Conservation (phyloP, 2,329 filamentous ascomycete genomes). For the Cercospora sp. region DNA sequence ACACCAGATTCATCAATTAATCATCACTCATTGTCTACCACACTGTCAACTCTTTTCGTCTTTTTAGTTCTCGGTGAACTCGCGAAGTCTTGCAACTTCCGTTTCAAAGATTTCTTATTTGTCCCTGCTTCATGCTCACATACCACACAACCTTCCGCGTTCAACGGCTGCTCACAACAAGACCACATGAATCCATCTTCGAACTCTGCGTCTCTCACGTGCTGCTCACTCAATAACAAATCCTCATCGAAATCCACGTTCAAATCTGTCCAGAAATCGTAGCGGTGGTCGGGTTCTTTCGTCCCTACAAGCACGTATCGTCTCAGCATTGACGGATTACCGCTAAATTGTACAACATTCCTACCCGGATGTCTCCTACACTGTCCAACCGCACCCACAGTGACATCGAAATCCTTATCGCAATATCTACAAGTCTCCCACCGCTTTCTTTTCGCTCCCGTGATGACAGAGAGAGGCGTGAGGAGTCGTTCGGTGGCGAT, state of each 20-base stretch:
- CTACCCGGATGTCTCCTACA: constrained; percentile 2
- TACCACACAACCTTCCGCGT: constrained; percentile 7
- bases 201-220: constrained; percentile 1
- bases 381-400: not conserved
- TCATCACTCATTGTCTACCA: not conserved
- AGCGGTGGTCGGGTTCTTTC: constrained; percentile 6
- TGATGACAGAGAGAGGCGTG: not conserved
- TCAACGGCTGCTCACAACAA: constrained; percentile 3
- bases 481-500: not conserved
- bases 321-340: no score
- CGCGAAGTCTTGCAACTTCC: not conserved
- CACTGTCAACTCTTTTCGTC: not conserved
- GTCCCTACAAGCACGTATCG: not conserved
- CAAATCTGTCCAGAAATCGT: constrained; percentile 8
- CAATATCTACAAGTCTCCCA: not conserved
- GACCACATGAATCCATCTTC: constrained; percentile 12
- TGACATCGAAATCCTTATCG: not conserved
- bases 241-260: constrained; percentile 1
- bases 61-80: not conserved
- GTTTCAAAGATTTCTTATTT: not conserved
- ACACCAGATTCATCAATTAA: not conserved
- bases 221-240: not conserved
- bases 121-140: not conserved
- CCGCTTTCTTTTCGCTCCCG: constrained; percentile 8
- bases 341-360: no score